Evolutionary conservation across 2,329 filamentous ascomycete genomes (phyloP), one percentile per base, ranked within the genome.

Genomic region (Basipetospora chlamydospora): DNA sequence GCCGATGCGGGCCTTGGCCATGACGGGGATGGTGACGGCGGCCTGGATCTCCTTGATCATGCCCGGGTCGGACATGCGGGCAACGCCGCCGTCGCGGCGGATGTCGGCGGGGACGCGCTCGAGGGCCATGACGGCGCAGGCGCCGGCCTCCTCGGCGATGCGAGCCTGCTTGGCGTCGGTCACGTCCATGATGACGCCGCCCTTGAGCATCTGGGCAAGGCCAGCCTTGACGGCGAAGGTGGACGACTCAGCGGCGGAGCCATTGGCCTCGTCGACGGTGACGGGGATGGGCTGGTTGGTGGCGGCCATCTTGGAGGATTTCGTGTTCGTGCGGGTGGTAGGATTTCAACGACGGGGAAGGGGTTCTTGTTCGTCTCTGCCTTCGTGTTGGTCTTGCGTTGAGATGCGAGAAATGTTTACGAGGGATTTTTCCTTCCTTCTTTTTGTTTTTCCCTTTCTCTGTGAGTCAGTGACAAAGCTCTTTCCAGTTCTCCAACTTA

Each of bases 101-200:
- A 98, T 98, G 60, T 98, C 90, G 50, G 90, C 88, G 35, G 90
- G 90, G 34, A 96, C 90, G 46, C 90, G 81, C 72, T 96, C 90
- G 43, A 98, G 79, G 26, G 90, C 90, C 90, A 98, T 98, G 65
- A 98, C 90, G 54, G 90, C 90, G 48, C 77, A 82, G 43, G 90
- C 90, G 43, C 90, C 90, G 42, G 90, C 87, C 58, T 96, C 87
- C 61, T 98, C 90, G 55, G 90, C 90, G 56, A 98, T 95, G 62
- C 84, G 84, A 43, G 90, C 87, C 67, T 93, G 87, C 54, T 84
- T 81, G 18, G 86, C 83, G 57, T 88, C 84, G 44, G 92, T 85
- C 40, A 96, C 90, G 61, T 98, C 90, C 90, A 98, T 98, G 62
- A 98, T 98, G 46, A 98, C 90, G 51, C 90, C 90, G 56, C 90